These are phyloP conservation scores for Prunus dulcis DNA, from an alignment of 306 rosid species.

Conservation along the genomic window DNA sequence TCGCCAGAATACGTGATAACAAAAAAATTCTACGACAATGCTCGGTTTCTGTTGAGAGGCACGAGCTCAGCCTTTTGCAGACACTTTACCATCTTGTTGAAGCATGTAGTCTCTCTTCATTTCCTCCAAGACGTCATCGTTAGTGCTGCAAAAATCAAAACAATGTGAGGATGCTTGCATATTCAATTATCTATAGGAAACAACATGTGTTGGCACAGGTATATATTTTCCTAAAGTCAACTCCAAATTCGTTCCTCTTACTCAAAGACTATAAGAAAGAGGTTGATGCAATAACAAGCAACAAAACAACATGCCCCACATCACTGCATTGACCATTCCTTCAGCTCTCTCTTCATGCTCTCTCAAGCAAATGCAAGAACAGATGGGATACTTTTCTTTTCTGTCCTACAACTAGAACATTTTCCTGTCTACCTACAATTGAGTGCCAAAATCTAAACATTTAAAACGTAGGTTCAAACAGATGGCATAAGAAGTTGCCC, in stretches of 20 bases:
- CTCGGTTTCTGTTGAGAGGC: not conserved
- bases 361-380: not conserved
- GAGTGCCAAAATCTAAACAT: not conserved
- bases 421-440: not conserved
- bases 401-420: not conserved
- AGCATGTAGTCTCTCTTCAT: constrained; percentile 75
- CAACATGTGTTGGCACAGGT: not conserved
- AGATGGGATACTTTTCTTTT: not conserved
- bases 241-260: not conserved
- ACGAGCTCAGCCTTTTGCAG: constrained; percentile 37
- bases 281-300: not conserved
- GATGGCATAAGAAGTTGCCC: not conserved
- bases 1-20: not conserved
- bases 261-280: not conserved
- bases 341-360: not conserved
- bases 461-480: not conserved
- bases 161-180: not conserved
- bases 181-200: not conserved
- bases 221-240: not conserved
- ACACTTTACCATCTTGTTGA: constrained; percentile 35
- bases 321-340: not conserved
- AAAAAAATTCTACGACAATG: not conserved
- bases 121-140: constrained; percentile 71
- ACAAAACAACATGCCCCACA: not conserved
- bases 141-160: constrained; percentile 49